These are phyloP conservation scores for Sporormia fimetaria DNA, from an alignment of 495 filamentous ascomycete genomes.

Conservation along the genomic window DNA sequence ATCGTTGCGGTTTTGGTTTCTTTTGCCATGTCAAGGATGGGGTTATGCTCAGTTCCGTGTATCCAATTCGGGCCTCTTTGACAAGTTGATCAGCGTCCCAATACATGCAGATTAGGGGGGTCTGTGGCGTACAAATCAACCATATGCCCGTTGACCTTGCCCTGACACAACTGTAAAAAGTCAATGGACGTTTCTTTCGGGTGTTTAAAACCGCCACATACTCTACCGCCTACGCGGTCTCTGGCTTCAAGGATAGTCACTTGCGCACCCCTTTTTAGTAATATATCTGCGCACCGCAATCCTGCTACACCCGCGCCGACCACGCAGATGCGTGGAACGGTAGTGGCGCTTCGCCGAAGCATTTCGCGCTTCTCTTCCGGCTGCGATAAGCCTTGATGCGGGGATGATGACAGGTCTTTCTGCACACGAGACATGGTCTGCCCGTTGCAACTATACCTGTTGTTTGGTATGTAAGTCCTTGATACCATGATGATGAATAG, in stretches of 20 bases:
- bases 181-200: slow-evolving; percentile 8
- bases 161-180: slow-evolving; percentile 23
- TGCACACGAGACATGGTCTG: slow-evolving; percentile 18
- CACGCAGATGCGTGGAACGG: slow-evolving; percentile 51
- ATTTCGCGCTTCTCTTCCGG: slow-evolving; percentile 12
- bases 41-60: slow-evolving; percentile 76
- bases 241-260: slow-evolving; percentile 83
- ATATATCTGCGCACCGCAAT: slow-evolving; percentile 70
- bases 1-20: slow-evolving; percentile 51
- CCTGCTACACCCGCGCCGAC: slow-evolving; percentile 86
- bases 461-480: slow-evolving; percentile 14
- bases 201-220: slow-evolving; percentile 34
- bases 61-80: slow-evolving; percentile 87
- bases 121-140: slow-evolving; percentile 41
- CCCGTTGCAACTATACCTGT: neutral
- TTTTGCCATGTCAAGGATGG: slow-evolving; percentile 66
- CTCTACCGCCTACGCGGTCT: slow-evolving; percentile 70
- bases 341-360: slow-evolving; percentile 10
- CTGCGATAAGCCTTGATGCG: slow-evolving; percentile 17
- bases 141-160: slow-evolving; percentile 30
- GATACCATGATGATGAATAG: slow-evolving; percentile 8
- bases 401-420: slow-evolving; percentile 17
- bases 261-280: slow-evolving; percentile 62
- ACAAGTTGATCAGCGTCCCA: neutral
- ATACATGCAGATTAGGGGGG: slow-evolving; percentile 1